Conservation (phyloP, 192 early-diverging fungal species). For the Coemansia sp. region DNA sequence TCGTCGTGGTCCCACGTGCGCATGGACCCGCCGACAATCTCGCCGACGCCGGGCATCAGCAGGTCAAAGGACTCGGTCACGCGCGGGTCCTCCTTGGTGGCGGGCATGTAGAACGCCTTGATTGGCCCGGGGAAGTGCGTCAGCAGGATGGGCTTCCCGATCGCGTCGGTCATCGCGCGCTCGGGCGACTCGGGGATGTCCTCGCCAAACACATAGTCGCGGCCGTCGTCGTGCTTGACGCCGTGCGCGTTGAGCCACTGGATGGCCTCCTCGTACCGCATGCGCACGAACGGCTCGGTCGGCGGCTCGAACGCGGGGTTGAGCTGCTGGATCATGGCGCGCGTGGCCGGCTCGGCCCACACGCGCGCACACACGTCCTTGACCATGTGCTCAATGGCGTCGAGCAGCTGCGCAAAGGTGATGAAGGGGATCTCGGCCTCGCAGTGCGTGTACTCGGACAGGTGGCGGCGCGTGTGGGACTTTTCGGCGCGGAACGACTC, state of each 20-base stretch:
- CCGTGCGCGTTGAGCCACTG: constrained; percentile 87
- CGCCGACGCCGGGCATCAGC: constrained; percentile 97
- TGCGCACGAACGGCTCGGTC: constrained; percentile 85
- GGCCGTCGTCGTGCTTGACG: constrained; percentile 87
- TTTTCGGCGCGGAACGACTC: constrained; percentile 99
- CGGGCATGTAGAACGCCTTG: constrained; percentile 99
- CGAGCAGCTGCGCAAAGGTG: constrained; percentile 84
- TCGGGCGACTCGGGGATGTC: constrained; percentile 99
- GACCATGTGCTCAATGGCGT: constrained; percentile 87
- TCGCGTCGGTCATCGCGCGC: constrained; percentile 98
- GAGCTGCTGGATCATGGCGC: constrained; percentile 78
- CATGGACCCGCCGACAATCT: constrained; percentile 99
- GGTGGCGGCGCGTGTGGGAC: constrained; percentile 93
- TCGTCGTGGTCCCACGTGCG: constrained; percentile 85
- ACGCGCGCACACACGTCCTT: constrained; percentile 77
- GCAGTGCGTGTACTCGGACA: constrained; percentile 96
- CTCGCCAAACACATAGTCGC: constrained; percentile 94
- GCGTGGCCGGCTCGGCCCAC: constrained; percentile 70
- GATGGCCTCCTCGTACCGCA: constrained; percentile 97
- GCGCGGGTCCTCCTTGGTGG: constrained; percentile 72
- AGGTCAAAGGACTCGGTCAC: constrained; percentile 98
- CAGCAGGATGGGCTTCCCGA: constrained; percentile 91
- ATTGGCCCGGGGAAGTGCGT: constrained; percentile 96
- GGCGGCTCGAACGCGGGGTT: constrained; percentile 82
- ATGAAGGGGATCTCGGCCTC: constrained; percentile 98